Base-by-base conservation (phyloP, 768 basidiomycete species). In the Exsudoporus frostii region DNA sequence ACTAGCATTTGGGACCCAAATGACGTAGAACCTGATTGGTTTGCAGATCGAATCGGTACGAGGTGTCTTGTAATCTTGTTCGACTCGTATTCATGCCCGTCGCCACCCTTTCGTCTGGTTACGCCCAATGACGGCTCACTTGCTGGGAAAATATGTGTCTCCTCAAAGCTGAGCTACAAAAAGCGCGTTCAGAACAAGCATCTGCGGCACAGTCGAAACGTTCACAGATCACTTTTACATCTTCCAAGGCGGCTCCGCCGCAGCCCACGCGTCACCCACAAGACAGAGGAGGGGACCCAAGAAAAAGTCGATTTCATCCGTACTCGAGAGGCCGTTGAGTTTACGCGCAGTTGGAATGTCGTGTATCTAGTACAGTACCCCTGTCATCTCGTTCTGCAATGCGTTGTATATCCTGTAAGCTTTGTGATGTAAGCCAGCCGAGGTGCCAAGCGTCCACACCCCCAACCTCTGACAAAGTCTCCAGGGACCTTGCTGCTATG, bases 11-110 rank as follows among this genome's bases (percentile, higher is more conserved):
- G 96, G 87, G 80, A 88, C 62, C 85, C 91, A 14, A 70, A 79
- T 34, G 79, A 80, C 37, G 73, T 88, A 22, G 65, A 75, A 47
- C 74, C 80, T 1, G 85, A 83, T 34, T 96, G 92, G 85, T 86
- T 80, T 60, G 86, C 92, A 2, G 81, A 84, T 33, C 79, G 77
- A 60, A 83, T 97, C 63, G 90, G 92, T 92, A 73, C 71, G 88
- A 69, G 44, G 38, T 53, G 53, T 43, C 43, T 30, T 36, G 30
- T 36, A 27, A 37, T 45, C 32, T 40, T 17, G 19, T 55, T 39
- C 37, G 39, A 61, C 67, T 67, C 51, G 65, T 72, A 58, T 70
- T 67, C 53, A 59, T 61, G 57, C 43, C 53, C 56, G n/a, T 54
- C 56, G n/a, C 46, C 32, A 44, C 48, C 56, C 43, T 25, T 33